Evolutionary conservation across 75 land plant species (phyloP).

Genomic region (Chamaecyparis obtusa): DNA sequence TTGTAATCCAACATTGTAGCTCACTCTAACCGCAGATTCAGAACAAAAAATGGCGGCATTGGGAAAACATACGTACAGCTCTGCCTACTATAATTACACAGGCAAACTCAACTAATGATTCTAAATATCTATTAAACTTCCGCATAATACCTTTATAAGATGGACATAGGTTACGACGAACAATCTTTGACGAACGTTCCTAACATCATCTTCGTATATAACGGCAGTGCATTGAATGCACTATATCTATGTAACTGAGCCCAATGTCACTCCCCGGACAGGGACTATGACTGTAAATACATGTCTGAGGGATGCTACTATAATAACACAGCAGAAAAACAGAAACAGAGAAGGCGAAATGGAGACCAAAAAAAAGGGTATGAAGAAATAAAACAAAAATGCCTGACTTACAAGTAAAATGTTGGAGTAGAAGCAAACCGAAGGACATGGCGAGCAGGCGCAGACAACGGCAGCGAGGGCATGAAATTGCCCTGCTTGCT

Average conservation of each 20-base stretch:
- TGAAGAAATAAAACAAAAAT: background rate
- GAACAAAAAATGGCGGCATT: too few relatives aligned
- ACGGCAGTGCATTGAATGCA: background rate
- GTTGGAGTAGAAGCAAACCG: background rate
- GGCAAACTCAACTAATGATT: too few relatives aligned
- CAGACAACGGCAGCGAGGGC: background rate
- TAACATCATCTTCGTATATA: background rate
- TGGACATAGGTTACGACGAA: too few relatives aligned
- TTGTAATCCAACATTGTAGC: too few relatives aligned
- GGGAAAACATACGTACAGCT: too few relatives aligned
- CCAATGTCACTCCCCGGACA: background rate
- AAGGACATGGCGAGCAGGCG: background rate
- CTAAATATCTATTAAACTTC: too few relatives aligned
- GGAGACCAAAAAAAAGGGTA: background rate
- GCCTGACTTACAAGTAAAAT: background rate
- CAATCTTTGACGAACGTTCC: background rate
- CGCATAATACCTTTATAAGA: too few relatives aligned
- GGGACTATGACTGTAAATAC: background rate
- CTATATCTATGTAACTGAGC: background rate
- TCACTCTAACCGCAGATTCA: too few relatives aligned
- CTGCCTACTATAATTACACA: too few relatives aligned
- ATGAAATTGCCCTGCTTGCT: background rate
- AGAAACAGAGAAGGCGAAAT: background rate
- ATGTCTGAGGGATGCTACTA: too few relatives aligned
- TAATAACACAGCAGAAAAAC: background rate